Evolutionary conservation across 345 rosid genomes (phyloP).

Genomic region (Salix brachista): DNA sequence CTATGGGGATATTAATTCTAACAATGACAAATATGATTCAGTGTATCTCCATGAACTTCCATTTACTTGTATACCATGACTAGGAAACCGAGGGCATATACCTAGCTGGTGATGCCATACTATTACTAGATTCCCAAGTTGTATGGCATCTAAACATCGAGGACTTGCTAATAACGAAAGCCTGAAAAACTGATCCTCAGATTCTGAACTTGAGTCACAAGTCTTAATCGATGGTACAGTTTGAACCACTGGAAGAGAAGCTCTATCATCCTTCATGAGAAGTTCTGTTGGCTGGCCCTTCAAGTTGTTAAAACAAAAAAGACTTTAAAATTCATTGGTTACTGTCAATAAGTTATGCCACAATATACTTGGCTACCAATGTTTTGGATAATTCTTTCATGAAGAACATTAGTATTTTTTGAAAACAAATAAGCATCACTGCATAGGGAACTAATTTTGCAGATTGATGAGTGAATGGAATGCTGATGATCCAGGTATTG

Average conservation of each 20-base stretch:
- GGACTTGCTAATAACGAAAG: neutral
- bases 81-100: no score
- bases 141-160: neutral
- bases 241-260: neutral
- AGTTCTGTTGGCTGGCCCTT: neutral
- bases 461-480: neutral
- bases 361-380: neutral
- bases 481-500: neutral
- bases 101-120: neutral
- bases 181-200: neutral
- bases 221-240: neutral
- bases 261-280: neutral
- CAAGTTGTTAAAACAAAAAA: neutral
- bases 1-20: no score
- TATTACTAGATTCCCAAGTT: neutral
- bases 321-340: neutral
- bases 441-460: neutral
- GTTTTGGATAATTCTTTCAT: neutral
- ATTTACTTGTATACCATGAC: neutral
- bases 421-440: neutral
- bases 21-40: no score
- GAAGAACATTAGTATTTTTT: neutral
- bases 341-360: neutral
- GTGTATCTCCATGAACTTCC: neutral
- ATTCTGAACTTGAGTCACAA: neutral